Conservation (phyloP, 352 stramenopile species). For the Phytophthora brassicae region DNA sequence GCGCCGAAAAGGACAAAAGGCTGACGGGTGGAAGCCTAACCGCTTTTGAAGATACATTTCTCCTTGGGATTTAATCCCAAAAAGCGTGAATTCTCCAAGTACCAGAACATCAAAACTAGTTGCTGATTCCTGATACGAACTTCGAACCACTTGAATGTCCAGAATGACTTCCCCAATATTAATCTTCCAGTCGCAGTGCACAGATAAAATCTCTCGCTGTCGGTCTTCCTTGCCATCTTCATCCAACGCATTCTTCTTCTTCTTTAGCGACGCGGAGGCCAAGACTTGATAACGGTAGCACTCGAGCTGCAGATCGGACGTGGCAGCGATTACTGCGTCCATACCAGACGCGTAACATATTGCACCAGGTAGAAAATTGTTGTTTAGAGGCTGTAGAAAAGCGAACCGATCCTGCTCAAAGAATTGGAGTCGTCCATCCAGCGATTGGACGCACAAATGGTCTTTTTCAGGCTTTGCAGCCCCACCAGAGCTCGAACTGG, state of each 20-base stretch:
- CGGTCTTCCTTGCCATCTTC: constrained; percentile 41
- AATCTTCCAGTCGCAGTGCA: constrained; percentile 72
- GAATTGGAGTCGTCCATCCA: constrained; percentile 91
- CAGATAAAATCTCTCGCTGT: constrained; percentile 19
- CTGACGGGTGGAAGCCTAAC: constrained; percentile 67
- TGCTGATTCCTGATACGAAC: constrained; percentile 47
- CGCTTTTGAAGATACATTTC: constrained; percentile 80
- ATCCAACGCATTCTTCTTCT: constrained; percentile 47
- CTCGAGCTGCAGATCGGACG: constrained; percentile 81
- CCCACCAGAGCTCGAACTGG: constrained; percentile 12
- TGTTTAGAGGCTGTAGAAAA: constrained; percentile 84
- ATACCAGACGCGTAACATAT: constrained; percentile 80
- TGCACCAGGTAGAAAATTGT: constrained; percentile 77
- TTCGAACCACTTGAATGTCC: constrained; percentile 58
- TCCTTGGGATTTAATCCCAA: constrained; percentile 76
- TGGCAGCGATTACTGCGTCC: constrained; percentile 82
- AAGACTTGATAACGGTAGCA: constrained; percentile 90
- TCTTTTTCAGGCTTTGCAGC: constrained; percentile 46
- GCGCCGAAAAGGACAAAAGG: constrained; percentile 58
- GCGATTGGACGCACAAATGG: constrained; percentile 89
- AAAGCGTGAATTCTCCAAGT: constrained; percentile 81
- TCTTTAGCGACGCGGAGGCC: constrained; percentile 70
- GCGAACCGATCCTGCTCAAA: constrained; percentile 91
- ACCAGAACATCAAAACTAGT: constrained; percentile 83
- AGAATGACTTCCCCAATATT: constrained; percentile 65